A percentile compares a stretch with the other conserved stretches of the same genome.
Conservation (phyloP, 371 early-diverging fungal genomes). For the Cokeromyces recurvatus region DNA sequence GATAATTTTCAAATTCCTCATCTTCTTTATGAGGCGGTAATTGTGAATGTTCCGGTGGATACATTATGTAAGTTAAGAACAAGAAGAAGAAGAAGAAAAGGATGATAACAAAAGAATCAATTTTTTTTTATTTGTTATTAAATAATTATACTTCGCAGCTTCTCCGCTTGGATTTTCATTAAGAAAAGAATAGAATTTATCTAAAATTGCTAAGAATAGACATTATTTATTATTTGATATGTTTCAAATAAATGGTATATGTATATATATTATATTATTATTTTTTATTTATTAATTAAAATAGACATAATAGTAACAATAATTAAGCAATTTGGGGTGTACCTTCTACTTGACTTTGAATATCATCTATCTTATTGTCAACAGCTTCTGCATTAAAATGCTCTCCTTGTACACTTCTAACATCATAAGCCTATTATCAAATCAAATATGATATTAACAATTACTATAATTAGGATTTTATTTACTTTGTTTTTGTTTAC, state of each 20-base stretch:
- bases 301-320: no score
- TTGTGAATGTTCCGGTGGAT: conserved; percentile 17
- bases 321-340: no score
- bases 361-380: conserved; percentile 11
- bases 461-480: no score
- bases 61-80: conserved; percentile 5
- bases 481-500: conserved; percentile 1
- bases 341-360: conserved; percentile 5
- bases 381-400: conserved; percentile 1
- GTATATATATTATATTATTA: no score
- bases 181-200: conserved; percentile 5
- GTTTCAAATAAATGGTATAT: no score
- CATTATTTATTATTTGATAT: neutral
- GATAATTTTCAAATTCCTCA: conserved; percentile 33
- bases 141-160: no score
- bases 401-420: conserved; percentile 1
- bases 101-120: no score
- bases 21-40: conserved; percentile 7
- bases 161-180: no score
- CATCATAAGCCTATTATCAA: conserved; percentile 10
- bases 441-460: no score
- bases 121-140: no score
- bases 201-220: no score
- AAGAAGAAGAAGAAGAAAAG: neutral
- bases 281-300: no score